Evolutionary conservation across 2,329 filamentous ascomycete species (phyloP).

Genomic region (Beauveria pseudobassiana): DNA sequence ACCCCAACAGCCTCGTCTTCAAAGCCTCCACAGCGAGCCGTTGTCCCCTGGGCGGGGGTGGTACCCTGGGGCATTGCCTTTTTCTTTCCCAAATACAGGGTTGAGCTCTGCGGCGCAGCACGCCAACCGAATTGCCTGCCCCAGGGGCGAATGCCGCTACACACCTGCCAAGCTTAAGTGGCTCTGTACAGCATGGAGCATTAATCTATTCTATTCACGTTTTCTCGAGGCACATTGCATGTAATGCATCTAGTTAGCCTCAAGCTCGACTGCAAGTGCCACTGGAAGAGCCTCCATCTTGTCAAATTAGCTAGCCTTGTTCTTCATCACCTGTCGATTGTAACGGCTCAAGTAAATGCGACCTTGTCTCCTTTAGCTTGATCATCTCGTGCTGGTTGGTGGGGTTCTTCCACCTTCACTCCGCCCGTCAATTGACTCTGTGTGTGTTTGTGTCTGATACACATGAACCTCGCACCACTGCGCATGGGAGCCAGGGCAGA

Average conservation of each 20-base stretch:
- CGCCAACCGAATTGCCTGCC: neutral
- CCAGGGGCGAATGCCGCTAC: neutral
- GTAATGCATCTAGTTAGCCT: too few relatives aligned
- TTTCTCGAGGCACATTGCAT: too few relatives aligned
- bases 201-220: too few relatives aligned
- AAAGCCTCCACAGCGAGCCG: conserved; percentile 1
- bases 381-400: neutral
- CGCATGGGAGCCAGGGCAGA: neutral
- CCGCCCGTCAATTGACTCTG: neutral
- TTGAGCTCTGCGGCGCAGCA: neutral
- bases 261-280: too few relatives aligned
- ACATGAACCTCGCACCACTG: too few relatives aligned
- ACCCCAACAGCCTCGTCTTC: conserved; percentile 1
- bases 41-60: neutral
- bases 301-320: neutral
- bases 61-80: neutral
- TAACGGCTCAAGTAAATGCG: neutral
- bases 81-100: neutral
- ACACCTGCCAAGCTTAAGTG: too few relatives aligned
- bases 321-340: neutral
- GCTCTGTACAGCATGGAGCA: neutral
- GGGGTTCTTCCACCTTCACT: neutral
- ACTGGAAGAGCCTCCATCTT: too few relatives aligned
- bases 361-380: neutral
- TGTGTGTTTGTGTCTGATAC: neutral